These are phyloP conservation scores for Ophiosphaerella korrae DNA, from an alignment of 2,329 filamentous ascomycete genomes.

Conservation along the genomic window DNA sequence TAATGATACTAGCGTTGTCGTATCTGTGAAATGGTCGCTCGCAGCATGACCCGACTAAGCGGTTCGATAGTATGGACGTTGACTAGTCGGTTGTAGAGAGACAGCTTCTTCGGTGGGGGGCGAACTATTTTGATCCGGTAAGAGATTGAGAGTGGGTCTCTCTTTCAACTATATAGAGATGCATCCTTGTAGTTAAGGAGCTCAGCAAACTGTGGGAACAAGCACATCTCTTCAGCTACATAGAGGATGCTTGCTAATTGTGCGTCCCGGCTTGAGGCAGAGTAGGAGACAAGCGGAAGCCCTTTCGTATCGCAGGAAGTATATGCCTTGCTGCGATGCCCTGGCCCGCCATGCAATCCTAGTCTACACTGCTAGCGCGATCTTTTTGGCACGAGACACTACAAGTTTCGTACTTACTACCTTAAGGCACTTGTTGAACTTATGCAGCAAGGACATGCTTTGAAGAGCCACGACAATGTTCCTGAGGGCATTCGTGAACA, in stretches of 20 bases:
- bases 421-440: conserved; percentile 36
- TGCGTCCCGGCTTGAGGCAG: neutral
- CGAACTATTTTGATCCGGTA: conserved; percentile 3
- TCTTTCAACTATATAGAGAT: conserved; percentile 12
- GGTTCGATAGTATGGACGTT: conserved; percentile 8
- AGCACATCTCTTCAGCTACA: conserved; percentile 6
- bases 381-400: conserved; percentile 39
- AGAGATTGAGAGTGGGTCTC: conserved; percentile 7
- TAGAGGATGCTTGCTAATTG: conserved; percentile 5
- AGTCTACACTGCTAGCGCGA: conserved; percentile 42
- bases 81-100: conserved; percentile 8
- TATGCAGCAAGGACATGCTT: conserved; percentile 26
- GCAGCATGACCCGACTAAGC: conserved; percentile 7
- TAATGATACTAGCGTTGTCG: conserved; percentile 7
- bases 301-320: conserved; percentile 33
- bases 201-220: conserved; percentile 5
- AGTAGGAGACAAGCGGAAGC: conserved; percentile 1
- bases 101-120: conserved; percentile 4
- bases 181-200: neutral
- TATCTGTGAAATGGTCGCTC: conserved; percentile 9
- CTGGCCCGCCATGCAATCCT: conserved; percentile 28
- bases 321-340: conserved; percentile 39
- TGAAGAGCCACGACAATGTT: conserved; percentile 36
- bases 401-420: conserved; percentile 35
- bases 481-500: conserved; percentile 37